These are phyloP conservation scores for Paramecium octaurelia DNA, from an alignment of 73 alveolate genomes.

Conservation along the genomic window DNA sequence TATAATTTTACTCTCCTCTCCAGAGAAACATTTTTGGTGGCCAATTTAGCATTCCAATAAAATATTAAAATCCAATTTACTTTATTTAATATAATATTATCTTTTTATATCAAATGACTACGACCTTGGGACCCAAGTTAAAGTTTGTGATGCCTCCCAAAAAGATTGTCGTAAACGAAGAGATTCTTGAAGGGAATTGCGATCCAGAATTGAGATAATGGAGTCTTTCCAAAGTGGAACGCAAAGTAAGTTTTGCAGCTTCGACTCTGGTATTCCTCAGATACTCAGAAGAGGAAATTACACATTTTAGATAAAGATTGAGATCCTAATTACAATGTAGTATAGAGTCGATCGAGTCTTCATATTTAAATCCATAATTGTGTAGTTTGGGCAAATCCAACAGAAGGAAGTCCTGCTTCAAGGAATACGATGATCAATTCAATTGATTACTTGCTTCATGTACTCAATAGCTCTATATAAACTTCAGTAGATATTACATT, in stretches of 20 bases:
- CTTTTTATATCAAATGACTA: background rate
- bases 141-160: background rate
- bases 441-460: background rate
- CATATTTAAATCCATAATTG: background rate
- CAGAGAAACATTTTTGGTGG: background rate
- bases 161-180: background rate
- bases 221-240: background rate
- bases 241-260: background rate
- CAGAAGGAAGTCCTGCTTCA: background rate
- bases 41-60: background rate
- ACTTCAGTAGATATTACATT: background rate
- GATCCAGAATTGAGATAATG: background rate
- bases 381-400: background rate
- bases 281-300: background rate
- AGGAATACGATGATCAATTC: background rate
- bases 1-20: background rate
- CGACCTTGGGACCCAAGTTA: background rate
- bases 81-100: background rate
- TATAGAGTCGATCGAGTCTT: background rate
- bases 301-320: background rate
- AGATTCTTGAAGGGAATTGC: background rate
- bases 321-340: background rate
- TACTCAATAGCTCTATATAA: background rate
- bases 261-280: background rate
- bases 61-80: background rate